These are phyloP conservation scores for Corynespora cassiicola DNA, from an alignment of 2,329 filamentous ascomycete species.

Conservation along the genomic window DNA sequence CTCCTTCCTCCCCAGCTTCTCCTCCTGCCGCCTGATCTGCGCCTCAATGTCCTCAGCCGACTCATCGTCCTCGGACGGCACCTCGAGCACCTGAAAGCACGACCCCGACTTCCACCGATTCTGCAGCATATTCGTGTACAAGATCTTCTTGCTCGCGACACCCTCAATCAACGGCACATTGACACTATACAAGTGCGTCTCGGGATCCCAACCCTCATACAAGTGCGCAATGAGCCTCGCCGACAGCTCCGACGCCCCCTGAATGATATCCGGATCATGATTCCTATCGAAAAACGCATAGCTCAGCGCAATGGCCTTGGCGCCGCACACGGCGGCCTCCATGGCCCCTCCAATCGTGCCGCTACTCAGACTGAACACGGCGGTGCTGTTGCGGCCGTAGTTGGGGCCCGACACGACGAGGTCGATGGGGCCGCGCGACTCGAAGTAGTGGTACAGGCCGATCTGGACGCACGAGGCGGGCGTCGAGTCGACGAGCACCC, in stretches of 20 bases:
- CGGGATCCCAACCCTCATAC: constrained; percentile 72
- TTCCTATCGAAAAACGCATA: constrained; percentile 89
- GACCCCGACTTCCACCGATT: constrained; percentile 88
- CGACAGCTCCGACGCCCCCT: constrained; percentile 75
- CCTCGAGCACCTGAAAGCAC: constrained; percentile 83
- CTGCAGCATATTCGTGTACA: constrained; percentile 88
- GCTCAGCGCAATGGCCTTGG: constrained; percentile 76
- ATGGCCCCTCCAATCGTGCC: constrained; percentile 59
- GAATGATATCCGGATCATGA: constrained; percentile 83
- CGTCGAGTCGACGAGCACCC: constrained; percentile 58
- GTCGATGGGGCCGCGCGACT: constrained; percentile 51
- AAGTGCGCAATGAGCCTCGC: constrained; percentile 82
- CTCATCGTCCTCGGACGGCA: constrained; percentile 66
- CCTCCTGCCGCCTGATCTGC: constrained; percentile 71
- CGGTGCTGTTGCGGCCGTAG: constrained; percentile 58
- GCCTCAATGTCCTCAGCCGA: constrained; percentile 72
- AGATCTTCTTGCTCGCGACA: constrained; percentile 72
- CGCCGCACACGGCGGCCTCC: constrained; percentile 56
- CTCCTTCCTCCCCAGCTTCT: constrained; percentile 52
- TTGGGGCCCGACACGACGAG: constrained; percentile 58
- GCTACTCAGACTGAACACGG: constrained; percentile 56
- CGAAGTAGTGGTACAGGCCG: constrained; percentile 55
- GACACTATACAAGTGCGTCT: constrained; percentile 85
- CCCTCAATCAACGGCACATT: constrained; percentile 87
- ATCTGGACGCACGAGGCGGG: constrained; percentile 59